phyloP scores from a whole-genome alignment of 2,329 filamentous ascomycete genomes.

The Podosphaera aphanis region DNA sequence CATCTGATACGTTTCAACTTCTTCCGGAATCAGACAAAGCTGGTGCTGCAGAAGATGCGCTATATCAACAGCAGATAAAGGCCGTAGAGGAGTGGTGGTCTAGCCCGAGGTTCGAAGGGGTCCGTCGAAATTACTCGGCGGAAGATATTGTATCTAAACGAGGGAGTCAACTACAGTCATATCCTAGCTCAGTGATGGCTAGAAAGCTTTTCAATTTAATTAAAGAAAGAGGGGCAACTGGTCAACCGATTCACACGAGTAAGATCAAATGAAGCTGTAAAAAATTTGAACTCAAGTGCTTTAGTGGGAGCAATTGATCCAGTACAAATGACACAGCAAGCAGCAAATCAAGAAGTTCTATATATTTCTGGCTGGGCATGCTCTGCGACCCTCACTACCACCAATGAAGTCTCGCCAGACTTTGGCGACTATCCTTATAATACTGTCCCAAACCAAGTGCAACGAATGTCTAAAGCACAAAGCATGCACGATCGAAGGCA shows the following conservation, averaged over 20 bases:
- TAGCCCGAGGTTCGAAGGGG: slow-evolving; percentile 61
- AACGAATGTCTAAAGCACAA: slow-evolving; percentile 87
- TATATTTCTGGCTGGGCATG: slow-evolving; percentile 97
- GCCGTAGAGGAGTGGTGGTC: slow-evolving; percentile 84
- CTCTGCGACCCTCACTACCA: slow-evolving; percentile 74
- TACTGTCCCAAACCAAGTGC: slow-evolving; percentile 93
- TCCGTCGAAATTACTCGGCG: slow-evolving; percentile 76
- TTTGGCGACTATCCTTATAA: slow-evolving; percentile 99
- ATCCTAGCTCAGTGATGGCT: slow-evolving; percentile 85
- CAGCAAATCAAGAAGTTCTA: slow-evolving; percentile 79
- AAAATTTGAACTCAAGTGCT: slow-evolving; percentile 1
- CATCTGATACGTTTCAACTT: slow-evolving; percentile 63
- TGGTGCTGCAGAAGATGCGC: slow-evolving; percentile 57
- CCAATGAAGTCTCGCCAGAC: slow-evolving; percentile 92
- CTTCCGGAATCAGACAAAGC: slow-evolving; percentile 56
- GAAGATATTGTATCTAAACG: slow-evolving; percentile 85
- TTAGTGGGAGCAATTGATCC: slow-evolving; percentile 92
- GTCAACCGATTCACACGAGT: slow-evolving; percentile 86
- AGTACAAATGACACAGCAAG: slow-evolving; percentile 98
- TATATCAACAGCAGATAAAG: slow-evolving; percentile 64
- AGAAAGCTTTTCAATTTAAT: slow-evolving; percentile 82
- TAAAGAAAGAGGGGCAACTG: slow-evolving; percentile 50
- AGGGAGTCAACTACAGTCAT: slow-evolving; percentile 64
- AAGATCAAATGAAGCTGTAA: slow-evolving; percentile 16
- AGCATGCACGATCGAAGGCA: slow-evolving; percentile 92